Evolutionary conservation across 2,329 filamentous ascomycete genomes (phyloP).

Genomic region (Septoria petroselini): DNA sequence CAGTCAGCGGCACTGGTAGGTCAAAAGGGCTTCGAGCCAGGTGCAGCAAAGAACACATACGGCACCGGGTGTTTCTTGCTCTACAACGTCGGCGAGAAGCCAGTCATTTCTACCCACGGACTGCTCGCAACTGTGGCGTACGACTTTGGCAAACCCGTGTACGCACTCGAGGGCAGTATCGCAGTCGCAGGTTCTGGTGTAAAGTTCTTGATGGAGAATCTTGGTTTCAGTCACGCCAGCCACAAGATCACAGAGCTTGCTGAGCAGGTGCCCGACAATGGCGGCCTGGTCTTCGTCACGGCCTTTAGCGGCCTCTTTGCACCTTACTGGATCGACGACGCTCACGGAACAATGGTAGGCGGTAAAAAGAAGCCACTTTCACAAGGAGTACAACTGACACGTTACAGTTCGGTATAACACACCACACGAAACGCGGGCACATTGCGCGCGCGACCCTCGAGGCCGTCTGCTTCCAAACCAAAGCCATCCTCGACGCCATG

Average conservation of each 20-base stretch:
- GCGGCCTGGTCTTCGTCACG: slow-evolving; percentile 80
- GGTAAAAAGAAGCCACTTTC: too few species aligned
- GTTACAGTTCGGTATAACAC: slow-evolving; percentile 33
- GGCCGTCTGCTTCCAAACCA: slow-evolving; percentile 88
- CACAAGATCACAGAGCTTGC: slow-evolving; percentile 64
- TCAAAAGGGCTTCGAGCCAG: slow-evolving; percentile 66
- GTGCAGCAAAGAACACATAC: slow-evolving; percentile 86
- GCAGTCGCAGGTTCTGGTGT: slow-evolving; percentile 76
- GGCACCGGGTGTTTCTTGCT: slow-evolving; percentile 86
- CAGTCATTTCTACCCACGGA: slow-evolving; percentile 79
- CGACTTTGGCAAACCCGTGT: slow-evolving; percentile 69
- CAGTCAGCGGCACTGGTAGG: slow-evolving; percentile 84
- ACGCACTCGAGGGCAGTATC: slow-evolving; percentile 77
- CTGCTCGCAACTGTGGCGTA: slow-evolving; percentile 85
- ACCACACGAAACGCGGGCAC: slow-evolving; percentile 80
- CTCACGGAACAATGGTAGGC: slow-evolving; percentile 68
- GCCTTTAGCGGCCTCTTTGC: slow-evolving; percentile 89
- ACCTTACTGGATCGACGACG: slow-evolving; percentile 93
- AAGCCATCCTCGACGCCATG: slow-evolving; percentile 89
- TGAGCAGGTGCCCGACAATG: slow-evolving; percentile 67
- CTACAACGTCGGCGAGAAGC: slow-evolving; percentile 81
- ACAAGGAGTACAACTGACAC: slow-evolving; percentile 4
- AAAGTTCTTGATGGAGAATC: slow-evolving; percentile 67
- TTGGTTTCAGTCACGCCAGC: slow-evolving; percentile 62
- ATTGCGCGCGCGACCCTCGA: slow-evolving; percentile 87